Base-by-base conservation (phyloP, 2,329 filamentous ascomycete genomes). In the Gnomoniopsis sp. region DNA sequence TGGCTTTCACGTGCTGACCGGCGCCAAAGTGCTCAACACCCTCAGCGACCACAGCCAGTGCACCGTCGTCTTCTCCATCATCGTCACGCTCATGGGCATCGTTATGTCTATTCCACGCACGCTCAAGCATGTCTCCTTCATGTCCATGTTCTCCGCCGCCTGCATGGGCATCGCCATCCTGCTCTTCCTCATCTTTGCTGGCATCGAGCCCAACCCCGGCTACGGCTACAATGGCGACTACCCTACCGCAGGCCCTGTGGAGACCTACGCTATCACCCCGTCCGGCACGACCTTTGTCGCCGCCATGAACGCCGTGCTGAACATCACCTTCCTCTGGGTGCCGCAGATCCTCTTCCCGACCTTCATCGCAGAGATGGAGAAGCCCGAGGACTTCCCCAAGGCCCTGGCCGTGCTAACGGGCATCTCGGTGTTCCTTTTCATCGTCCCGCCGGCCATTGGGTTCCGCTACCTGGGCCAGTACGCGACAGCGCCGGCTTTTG, bases 401-500 rank as follows among this genome's bases (percentile, higher is more conserved):
- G 71, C 72, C 6, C 57, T 74, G 19, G 71, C 74, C 36, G 68
- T 84, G 36, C 79, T 88, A 6, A 85, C 88, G 68, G 74, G 77
- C 21, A 73, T 78, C 58, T 84, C 87, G 59, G 84, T 84, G 1
- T 71, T 72, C 14, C 77, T 90, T 23, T 91, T 90, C 70, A 75
- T 88, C 34, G 67, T 88, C 49, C 82, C 85, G 1, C 84, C 85
- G 6, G 76, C 85, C 14, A 79, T 90, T 43, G 85, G 89, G 65
- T 91, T 91, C 73, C 77, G 82, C 59, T 90, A 81, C 65, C 84
- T 82, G 6, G 88, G 88, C 0, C 73, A 76, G 1, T 70, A 77
- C 12, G 86, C 90, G 1, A 76, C 79, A 2, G 86, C 84, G 1
- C 88, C 88, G 88, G 0, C 78, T 91, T 1, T 83, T 85, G 11